Evolutionary conservation across 345 rosid genomes (phyloP).

Genomic region (Eucalyptus guilfoylei): DNA sequence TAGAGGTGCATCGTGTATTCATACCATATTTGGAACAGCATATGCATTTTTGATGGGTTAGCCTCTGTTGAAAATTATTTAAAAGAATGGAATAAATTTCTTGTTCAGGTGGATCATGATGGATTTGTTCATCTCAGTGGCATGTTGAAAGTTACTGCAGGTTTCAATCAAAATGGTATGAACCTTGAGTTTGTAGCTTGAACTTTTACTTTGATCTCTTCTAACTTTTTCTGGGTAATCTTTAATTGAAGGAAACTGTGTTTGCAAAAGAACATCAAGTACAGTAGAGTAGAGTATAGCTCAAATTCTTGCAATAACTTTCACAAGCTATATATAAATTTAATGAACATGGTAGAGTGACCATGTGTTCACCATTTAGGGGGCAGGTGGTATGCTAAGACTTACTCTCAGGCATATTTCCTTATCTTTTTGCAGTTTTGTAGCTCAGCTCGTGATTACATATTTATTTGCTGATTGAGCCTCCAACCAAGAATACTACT

Average conservation of each 20-base stretch:
- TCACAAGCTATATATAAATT: background rate
- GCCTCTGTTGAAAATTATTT: background rate
- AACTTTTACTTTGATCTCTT: background rate
- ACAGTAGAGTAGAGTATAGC: background rate
- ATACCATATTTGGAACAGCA: background rate
- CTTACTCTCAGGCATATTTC: background rate
- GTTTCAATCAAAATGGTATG: conserved; percentile 47
- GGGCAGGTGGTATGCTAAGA: background rate
- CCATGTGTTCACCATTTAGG: background rate
- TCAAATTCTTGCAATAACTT: background rate
- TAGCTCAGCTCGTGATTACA: background rate
- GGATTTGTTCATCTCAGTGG: conserved; percentile 60
- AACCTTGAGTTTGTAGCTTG: background rate
- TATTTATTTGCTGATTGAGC: background rate
- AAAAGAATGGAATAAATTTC: background rate
- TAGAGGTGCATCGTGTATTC: background rate
- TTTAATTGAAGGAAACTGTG: background rate
- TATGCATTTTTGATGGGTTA: background rate
- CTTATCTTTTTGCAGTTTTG: background rate
- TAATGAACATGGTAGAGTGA: background rate
- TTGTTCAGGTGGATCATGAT: conserved; percentile 26
- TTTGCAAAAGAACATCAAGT: background rate
- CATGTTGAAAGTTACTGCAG: conserved; percentile 42
- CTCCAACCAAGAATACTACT: background rate
- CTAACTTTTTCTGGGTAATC: background rate